These are phyloP conservation scores for Dryas octopetala DNA, from an alignment of 306 rosid genomes.

Conservation along the genomic window DNA sequence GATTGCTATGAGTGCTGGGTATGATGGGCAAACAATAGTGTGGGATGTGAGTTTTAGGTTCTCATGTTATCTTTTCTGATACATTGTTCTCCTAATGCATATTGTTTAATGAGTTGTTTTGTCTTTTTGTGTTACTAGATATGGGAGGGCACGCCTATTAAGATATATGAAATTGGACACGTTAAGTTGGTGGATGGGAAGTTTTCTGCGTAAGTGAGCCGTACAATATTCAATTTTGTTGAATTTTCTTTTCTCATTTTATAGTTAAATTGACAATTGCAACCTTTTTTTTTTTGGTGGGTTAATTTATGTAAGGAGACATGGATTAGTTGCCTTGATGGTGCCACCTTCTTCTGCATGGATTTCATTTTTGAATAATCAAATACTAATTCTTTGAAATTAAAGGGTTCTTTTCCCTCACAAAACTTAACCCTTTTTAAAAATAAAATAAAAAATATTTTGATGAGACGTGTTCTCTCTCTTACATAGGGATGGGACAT, in stretches of 20 bases:
- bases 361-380: not conserved
- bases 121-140: conserved; percentile 54
- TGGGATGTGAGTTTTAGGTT: conserved; percentile 78
- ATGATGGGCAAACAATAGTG: conserved; percentile 82
- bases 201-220: conserved; percentile 77
- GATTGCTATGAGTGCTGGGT: conserved; percentile 97
- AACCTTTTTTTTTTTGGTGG: not conserved
- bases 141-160: conserved; percentile 86
- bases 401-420: not conserved
- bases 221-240: conserved; percentile 19
- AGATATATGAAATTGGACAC: conserved; percentile 63
- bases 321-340: not conserved
- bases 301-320: conserved; percentile 2
- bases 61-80: conserved; percentile 18
- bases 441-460: not conserved
- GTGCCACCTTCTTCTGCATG: not conserved
- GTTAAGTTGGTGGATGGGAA: conserved; percentile 85
- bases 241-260: conserved; percentile 18
- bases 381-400: not conserved
- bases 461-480: conserved; percentile 14
- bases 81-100: conserved; percentile 15
- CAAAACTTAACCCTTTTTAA: not conserved
- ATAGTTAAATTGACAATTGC: conserved; percentile 13
- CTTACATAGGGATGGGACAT: conserved; percentile 77
- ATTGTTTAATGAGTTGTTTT: conserved; percentile 27